Base-by-base conservation (phyloP, 768 basidiomycete species). In the Chalciporus piperatus region DNA sequence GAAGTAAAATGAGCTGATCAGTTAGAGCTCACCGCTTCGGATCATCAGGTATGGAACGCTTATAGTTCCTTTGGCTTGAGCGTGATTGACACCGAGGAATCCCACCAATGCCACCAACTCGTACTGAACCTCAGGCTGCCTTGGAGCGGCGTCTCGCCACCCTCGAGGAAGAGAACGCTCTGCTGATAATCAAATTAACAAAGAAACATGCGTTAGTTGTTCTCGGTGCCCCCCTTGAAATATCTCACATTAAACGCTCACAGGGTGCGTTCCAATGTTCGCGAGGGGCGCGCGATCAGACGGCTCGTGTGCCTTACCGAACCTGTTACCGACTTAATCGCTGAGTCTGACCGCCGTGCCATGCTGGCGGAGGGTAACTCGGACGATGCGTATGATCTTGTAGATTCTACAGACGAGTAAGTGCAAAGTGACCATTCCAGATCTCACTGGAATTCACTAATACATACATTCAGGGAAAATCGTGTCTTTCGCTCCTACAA, bases 91-190 rank as follows among this genome's bases (percentile, higher is more conserved):
- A n/a, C n/a, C n/a, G n/a, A n/a, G 25, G 25, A 25, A 25, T 25
- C 7, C 25, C 25, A 4, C 25, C 7, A 7, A 25, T 25, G 25
- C 25, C 25, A 4, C 25, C 25, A 25, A 3, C 7, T 25, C 25
- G 25, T 25, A 25, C 43, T 32, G 43, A 44, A 10, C 17, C 5
- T n/a, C 35, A 39, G 5, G 38, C 28, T 22, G 32, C 41, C 1
- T 37, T 59, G 30, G 52, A 52, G 19, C 23, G 45, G 3, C 48
- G 23, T 13, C 55, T 58, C 17, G 40, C 45, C 7, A 6, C 41
- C 8, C 42, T 60, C 2, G 42, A 60, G 22, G 40, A 45, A 16
- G 48, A 60, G 23, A 58, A 60, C 16, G 37, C 33, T 0, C 16
- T 25, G 0, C 48, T 58, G 1, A 0, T 37, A 4, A 32, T n/a